Evolutionary conservation across 208 protist species (phyloP).

Genomic region (Sergeia podlipaevii): DNA sequence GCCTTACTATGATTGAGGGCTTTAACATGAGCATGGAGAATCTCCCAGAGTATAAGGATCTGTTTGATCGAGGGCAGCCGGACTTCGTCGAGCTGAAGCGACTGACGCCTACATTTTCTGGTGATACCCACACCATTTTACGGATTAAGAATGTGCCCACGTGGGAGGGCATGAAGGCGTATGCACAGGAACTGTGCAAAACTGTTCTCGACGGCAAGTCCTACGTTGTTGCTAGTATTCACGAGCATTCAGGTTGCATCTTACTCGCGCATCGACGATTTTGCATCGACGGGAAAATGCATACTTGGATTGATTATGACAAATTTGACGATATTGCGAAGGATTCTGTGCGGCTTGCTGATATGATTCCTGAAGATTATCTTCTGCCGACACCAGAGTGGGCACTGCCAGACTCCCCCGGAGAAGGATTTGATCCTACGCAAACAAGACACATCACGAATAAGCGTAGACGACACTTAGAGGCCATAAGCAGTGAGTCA

Average conservation of each 20-base stretch:
- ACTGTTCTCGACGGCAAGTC: slow-evolving; percentile 43
- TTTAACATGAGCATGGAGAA: slow-evolving; percentile 92
- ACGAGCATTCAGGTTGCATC: slow-evolving; percentile 90
- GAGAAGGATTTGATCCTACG: slow-evolving; percentile 85
- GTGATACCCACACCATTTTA: slow-evolving; percentile 68
- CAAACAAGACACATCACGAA: slow-evolving; percentile 66
- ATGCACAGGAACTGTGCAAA: slow-evolving; percentile 56
- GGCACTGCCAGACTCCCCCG: slow-evolving; percentile 53
- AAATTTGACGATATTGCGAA: slow-evolving; percentile 66
- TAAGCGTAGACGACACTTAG: slow-evolving; percentile 35
- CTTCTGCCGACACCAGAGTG: slow-evolving; percentile 69
- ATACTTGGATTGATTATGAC: slow-evolving; percentile 90
- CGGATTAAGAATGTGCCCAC: slow-evolving; percentile 93
- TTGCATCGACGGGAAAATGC: slow-evolving; percentile 45
- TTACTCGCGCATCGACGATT: slow-evolving; percentile 80
- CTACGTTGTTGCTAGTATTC: slow-evolving; percentile 77
- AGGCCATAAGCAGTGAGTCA: no score
- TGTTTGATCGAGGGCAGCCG: slow-evolving; percentile 85
- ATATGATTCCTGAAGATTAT: slow-evolving; percentile 68
- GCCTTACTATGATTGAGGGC: slow-evolving; percentile 95
- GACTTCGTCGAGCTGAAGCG: slow-evolving; percentile 95
- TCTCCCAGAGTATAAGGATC: slow-evolving; percentile 82
- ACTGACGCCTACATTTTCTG: slow-evolving; percentile 91
- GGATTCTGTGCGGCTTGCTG: slow-evolving; percentile 19
- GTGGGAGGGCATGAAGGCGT: slow-evolving; percentile 84